Evolutionary conservation across 768 basidiomycete genomes (phyloP), one percentile per base, ranked within the genome.

Genomic region (Lyophyllum semitale): DNA sequence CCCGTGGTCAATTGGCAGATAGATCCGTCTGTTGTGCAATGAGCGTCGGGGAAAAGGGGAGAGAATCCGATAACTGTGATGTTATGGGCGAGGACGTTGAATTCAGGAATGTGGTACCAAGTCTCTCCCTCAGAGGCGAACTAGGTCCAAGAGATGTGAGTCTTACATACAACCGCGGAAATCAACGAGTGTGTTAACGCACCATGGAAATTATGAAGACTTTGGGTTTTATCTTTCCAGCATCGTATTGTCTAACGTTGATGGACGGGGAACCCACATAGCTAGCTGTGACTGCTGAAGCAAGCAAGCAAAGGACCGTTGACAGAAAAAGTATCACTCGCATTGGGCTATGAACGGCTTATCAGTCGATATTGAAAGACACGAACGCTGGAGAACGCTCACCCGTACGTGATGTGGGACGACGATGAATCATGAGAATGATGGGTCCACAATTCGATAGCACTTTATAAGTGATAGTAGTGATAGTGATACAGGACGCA

Each of bases 141-240:
- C 52, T 53, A 33, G 23, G 13, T 26, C 22, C 9, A 20, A 12
- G 25, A 22, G 38, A 44, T 26, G 43, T 35, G 6, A 15, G 33
- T 35, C 12, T 12, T 35, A 15, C 11, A 35, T 35, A 15, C 11
- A 9, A 35, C 6, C 17, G 6, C 6, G 33, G 8, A 15, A 35
- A 15, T 8, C 33, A 35, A 35, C 6, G 33, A 15, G 33, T 45
- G 33, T 9, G 33, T 45, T 15, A 35, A 27, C 53, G 35, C 6
- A 59, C 58, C 58, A 59, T 59, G 4, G 58, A 59, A 11, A 59
- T 59, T 15, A 59, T 59, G n/a, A 59, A 32, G 25, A 59, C 54
- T 51, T 55, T 38, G 2, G 58, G 58, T 25, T 48, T 20, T 26
- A 59, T 38, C 18, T 46, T 53, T 11, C 12, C 30, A 12, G 22